Evolutionary conservation across 805 yeast genomes (phyloP), one percentile per base, ranked within the genome.

Genomic region (Ogataea parapolymorpha): DNA sequence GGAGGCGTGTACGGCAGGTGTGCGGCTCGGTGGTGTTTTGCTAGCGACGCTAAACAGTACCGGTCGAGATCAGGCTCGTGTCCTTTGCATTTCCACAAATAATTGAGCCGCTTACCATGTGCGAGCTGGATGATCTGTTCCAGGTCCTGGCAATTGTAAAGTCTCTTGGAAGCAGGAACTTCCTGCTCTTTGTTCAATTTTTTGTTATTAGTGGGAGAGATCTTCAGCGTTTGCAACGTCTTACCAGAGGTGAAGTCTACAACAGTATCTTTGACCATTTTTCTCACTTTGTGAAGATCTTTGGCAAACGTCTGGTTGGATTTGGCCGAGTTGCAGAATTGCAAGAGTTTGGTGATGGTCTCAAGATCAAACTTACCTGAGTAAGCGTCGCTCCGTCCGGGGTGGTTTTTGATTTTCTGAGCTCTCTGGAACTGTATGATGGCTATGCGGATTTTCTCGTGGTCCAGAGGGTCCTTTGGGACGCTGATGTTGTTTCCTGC

Each of bases 401-500:
- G 5, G 7, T 7, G 26, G 5, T 23, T 25, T 13, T 34, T 42
- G n/a, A 48, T 20, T 27, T 51, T 49, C 28, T 52, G 46, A 6
- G 53, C 49, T 55, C 79, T 85, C 60, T 93, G 97, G 59, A 90
- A 91, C 44, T 78, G 82, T 2, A 79, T 77, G 18, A 93, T 73
- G 6, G 88, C 76, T 2, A 72, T 60, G 62, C 79, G 73, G 52
- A 91, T 84, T 35, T 73, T 74, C 39, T 80, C 83, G 37, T 79
- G 80, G 46, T 85, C 91, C 55, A 85, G 80, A 0, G 95, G 91
- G 56, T 93, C 98, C 55, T 87, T 85, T 13, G 80, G 93, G 44
- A 71, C 83, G 53, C 71, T 85, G 54, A 63, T 74, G 63, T 58
- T 77, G 63, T 56, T 75, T 23, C 73, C 66, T 10, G 70, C 72